phyloP scores from a whole-genome alignment of 768 basidiomycete species.

The Clitopilus hobsonii region DNA sequence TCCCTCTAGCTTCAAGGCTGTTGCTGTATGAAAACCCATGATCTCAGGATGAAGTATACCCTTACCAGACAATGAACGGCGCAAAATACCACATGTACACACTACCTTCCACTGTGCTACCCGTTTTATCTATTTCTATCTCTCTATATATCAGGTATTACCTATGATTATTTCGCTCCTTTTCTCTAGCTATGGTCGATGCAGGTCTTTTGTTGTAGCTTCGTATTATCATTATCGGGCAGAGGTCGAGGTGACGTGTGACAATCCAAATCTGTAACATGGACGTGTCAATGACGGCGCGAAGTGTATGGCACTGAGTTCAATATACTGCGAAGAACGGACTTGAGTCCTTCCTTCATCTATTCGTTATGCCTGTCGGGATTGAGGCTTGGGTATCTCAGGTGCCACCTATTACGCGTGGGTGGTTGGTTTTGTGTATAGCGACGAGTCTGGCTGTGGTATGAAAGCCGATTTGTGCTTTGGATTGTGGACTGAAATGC shows the following conservation, averaged over 20 bases:
- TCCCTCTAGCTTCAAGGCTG: slow-evolving; percentile 37
- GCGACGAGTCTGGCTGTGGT: slow-evolving; percentile 84
- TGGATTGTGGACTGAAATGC: slow-evolving; percentile 1
- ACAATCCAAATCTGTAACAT: neutral
- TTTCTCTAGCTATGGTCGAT: neutral
- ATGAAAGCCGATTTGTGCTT: slow-evolving; percentile 26
- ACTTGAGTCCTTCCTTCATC: neutral
- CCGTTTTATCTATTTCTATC: slow-evolving; percentile 1
- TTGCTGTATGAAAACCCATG: slow-evolving; percentile 14
- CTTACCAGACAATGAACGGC: neutral
- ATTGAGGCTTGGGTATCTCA: slow-evolving; percentile 89
- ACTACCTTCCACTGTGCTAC: neutral
- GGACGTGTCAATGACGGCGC: slow-evolving; percentile 8
- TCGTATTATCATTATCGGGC: neutral
- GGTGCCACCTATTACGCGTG: slow-evolving; percentile 87
- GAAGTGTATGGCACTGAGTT: slow-evolving; percentile 2
- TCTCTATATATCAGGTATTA: neutral
- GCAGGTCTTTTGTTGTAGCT: slow-evolving; percentile 1
- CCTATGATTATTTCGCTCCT: neutral
- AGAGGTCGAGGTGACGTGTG: neutral
- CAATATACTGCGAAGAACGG: neutral
- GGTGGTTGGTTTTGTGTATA: slow-evolving; percentile 79
- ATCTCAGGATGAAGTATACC: no score
- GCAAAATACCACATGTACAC: neutral
- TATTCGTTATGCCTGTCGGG: slow-evolving; percentile 62